Base-by-base conservation (phyloP, 2,329 filamentous ascomycete genomes). In the Chaetomiaceae sp. region DNA sequence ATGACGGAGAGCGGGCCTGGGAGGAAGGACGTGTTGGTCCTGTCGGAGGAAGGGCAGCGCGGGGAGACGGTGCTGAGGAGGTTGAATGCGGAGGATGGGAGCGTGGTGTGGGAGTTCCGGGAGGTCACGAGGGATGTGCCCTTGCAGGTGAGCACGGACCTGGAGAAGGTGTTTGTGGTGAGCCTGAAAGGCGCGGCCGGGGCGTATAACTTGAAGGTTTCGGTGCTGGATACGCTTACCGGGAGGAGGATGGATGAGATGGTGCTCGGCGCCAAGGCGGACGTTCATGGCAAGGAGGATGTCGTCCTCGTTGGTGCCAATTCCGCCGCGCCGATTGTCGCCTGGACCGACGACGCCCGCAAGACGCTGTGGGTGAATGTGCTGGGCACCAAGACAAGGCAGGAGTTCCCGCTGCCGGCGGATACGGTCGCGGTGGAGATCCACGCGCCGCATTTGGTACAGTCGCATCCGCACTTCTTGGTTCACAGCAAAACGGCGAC, bases 401-500 rank as follows among this genome's bases (percentile, higher is more conserved):
- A 82, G 60, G 78, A 79, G 49, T 75, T 85, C 53, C 62, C 74
- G 16, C 69, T 84, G 23, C 67, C 73, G 18, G 64, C 71, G 5
- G 74, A 73, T 16, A 74, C 78, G 4, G 67, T 73, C 14, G 67
- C 70, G 3, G 75, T 88, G 47, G 76, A 84, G 51, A 75, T 96
- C 20, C 89, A 95, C 65, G 87, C 88, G 1, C 86, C 90, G 14
- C 83, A 84, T 59, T 76, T 86, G 51, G 72, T 82, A 27, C 86
- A 87, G 64, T 86, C 88, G 4, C 76, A 84, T 41, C 77, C 89
- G 33, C 90, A 95, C 72, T 95, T 96, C 72, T 74, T 96, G 29
- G 87, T 96, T 5, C 88, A 96, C 61, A 90, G 83, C 62, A 78
- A 85, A 62, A 89, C 89, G 0, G 75, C 75, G 32, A 74, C 74